A percentile compares a stretch with the other conserved stretches of the same genome.
phyloP scores from a whole-genome alignment of 305 asterid genomes.

The Fraxinus paxiana region DNA sequence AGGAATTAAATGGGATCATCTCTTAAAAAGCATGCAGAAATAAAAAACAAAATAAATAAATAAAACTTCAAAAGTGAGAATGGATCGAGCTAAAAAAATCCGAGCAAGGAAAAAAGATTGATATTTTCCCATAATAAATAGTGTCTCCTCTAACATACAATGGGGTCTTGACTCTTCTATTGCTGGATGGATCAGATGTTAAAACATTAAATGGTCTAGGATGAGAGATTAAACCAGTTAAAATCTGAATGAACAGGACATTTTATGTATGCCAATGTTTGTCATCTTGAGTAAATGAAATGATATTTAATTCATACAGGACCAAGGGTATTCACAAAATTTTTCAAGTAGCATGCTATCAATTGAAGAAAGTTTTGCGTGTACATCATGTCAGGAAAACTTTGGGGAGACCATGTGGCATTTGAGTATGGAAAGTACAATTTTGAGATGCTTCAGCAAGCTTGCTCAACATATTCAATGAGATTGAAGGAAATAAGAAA shows the following conservation, averaged over 20 bases:
- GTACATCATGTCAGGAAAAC: not conserved
- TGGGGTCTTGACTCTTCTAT: too few relatives aligned
- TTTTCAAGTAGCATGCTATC: not conserved
- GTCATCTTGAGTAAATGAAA: conserved; percentile 3
- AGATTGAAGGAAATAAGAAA: not conserved
- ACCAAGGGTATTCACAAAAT: not conserved
- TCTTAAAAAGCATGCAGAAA: not conserved
- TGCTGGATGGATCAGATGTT: not conserved
- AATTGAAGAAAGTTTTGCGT: not conserved
- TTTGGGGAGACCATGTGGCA: conserved; percentile 4
- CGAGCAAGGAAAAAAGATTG: not conserved
- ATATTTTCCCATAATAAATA: not conserved
- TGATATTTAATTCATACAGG: not conserved
- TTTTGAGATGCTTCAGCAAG: not conserved
- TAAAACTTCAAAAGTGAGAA: not conserved
- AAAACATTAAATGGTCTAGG: not conserved
- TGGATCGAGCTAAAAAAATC: not conserved
- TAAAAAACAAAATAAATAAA: not conserved
- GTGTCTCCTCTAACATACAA: not conserved
- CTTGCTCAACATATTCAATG: conserved; percentile 6
- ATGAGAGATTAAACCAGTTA: conserved; percentile 8
- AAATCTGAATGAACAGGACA: not conserved
- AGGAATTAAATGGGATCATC: not conserved
- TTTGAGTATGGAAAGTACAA: not conserved
- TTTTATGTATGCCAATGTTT: too few relatives aligned